phyloP scores from a whole-genome alignment of 495 filamentous ascomycete species.

The Podospora pseudocomata region DNA sequence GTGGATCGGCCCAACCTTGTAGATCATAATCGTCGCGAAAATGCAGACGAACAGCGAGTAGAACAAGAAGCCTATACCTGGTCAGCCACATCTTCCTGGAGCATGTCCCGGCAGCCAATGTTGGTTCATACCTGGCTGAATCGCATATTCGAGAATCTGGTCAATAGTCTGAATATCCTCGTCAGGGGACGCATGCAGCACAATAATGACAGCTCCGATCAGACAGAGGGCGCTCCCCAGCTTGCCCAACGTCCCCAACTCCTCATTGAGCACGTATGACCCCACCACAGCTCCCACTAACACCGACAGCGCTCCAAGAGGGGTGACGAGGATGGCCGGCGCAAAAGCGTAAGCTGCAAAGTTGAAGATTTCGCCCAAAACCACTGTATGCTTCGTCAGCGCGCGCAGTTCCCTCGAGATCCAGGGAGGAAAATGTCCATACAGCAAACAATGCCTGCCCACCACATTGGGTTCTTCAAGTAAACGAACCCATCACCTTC shows the following conservation, averaged over 20 bases:
- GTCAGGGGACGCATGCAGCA: conserved; percentile 93
- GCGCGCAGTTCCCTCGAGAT: conserved; percentile 16
- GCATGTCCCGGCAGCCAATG: background rate
- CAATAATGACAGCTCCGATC: conserved; percentile 94
- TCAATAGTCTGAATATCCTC: conserved; percentile 83
- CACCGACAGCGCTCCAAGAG: conserved; percentile 87
- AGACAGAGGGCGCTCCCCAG: conserved; percentile 94
- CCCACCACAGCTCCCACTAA: conserved; percentile 93
- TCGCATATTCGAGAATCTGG: conserved; percentile 80
- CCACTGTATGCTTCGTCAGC: conserved; percentile 45
- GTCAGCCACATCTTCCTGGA: conserved; percentile 29
- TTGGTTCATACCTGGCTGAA: conserved; percentile 69
- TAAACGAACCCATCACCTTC: conserved; percentile 96
- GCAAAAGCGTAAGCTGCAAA: conserved; percentile 98
- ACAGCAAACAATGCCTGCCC: conserved; percentile 87
- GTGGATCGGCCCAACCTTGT: conserved; percentile 80
- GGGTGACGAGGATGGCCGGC: conserved; percentile 93
- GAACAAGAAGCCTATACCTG: conserved; percentile 68
- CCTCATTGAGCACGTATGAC: conserved; percentile 88
- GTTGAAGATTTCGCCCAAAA: conserved; percentile 88
- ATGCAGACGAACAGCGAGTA: conserved; percentile 70
- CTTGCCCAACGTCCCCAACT: conserved; percentile 83
- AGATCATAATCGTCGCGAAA: conserved; percentile 93
- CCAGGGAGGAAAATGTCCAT: conserved; percentile 31
- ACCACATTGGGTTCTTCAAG: conserved; percentile 88